phyloP scores from a whole-genome alignment of 2,329 filamentous ascomycete genomes.

The Tolypocladium tropicale region DNA sequence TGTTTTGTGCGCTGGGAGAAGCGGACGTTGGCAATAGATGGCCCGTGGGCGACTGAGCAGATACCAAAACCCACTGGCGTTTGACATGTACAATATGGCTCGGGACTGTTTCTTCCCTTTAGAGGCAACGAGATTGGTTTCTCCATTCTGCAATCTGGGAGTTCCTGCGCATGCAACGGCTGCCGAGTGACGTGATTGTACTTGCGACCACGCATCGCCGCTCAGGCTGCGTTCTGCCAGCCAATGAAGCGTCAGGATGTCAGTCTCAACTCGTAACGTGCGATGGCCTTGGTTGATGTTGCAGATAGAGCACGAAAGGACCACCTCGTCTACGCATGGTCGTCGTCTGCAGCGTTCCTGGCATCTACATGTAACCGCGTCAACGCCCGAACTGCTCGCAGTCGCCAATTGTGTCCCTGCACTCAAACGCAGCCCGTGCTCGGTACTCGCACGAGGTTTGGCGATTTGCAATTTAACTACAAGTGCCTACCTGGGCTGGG shows the following conservation, averaged over 20 bases:
- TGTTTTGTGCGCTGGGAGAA: not conserved
- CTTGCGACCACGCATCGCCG: not conserved
- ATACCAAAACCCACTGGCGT: constrained; percentile 9
- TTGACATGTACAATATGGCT: constrained; percentile 14
- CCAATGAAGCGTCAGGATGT: too few species aligned
- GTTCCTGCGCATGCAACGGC: not conserved
- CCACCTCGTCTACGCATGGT: too few species aligned
- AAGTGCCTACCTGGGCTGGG: not conserved
- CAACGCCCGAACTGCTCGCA: too few species aligned
- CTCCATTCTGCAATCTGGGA: not conserved
- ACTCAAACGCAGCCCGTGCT: too few species aligned
- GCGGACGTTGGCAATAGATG: constrained; percentile 6
- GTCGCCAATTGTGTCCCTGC: too few species aligned
- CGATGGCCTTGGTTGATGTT: too few species aligned
- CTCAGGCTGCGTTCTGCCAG: not conserved
- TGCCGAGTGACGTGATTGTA: not conserved
- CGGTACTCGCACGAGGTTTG: too few species aligned
- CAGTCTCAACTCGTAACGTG: too few species aligned
- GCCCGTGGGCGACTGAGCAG: constrained; percentile 9
- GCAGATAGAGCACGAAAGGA: too few species aligned
- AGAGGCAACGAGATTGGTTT: constrained; percentile 8
- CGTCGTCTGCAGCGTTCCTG: too few species aligned
- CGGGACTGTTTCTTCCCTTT: constrained; percentile 8
- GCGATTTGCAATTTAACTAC: too few species aligned
- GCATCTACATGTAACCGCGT: too few species aligned